Evolutionary conservation across 2,329 filamentous ascomycete species (phyloP).

Genomic region (Neonectria punicea): DNA sequence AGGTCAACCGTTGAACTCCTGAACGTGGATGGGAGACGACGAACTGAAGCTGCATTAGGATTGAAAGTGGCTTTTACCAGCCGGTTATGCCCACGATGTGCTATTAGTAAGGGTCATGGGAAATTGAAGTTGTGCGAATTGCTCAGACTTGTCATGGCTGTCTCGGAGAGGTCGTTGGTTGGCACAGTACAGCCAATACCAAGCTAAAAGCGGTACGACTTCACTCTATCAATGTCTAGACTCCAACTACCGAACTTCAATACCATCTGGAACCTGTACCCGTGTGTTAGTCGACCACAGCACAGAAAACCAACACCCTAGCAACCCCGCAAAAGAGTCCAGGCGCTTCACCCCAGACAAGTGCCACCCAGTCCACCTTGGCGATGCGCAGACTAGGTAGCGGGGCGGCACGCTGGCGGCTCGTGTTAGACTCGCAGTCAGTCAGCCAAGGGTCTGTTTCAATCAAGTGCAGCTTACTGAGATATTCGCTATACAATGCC

Average conservation of each 20-base stretch:
- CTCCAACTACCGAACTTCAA: neutral
- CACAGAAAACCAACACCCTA: neutral
- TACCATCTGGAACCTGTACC: neutral
- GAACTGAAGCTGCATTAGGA: neutral
- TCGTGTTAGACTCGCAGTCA: neutral
- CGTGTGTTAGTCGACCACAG: neutral
- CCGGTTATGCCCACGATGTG: neutral
- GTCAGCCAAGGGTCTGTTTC: neutral
- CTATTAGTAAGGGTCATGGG: too few species aligned
- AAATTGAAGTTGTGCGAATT: neutral
- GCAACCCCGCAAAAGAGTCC: neutral
- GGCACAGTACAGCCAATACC: neutral
- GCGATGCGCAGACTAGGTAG: neutral
- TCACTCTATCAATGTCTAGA: neutral
- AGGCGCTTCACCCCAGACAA: neutral
- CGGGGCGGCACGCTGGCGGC: neutral
- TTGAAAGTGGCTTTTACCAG: neutral
- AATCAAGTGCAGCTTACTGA: neutral
- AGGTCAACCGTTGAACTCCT: neutral
- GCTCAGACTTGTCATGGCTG: neutral
- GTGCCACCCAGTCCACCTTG: neutral
- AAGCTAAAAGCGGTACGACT: neutral
- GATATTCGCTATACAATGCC: neutral
- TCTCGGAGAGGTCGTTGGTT: neutral
- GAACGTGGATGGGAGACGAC: neutral